These are phyloP conservation scores for Galerina marginata DNA, from an alignment of 768 basidiomycete genomes.

Conservation along the genomic window DNA sequence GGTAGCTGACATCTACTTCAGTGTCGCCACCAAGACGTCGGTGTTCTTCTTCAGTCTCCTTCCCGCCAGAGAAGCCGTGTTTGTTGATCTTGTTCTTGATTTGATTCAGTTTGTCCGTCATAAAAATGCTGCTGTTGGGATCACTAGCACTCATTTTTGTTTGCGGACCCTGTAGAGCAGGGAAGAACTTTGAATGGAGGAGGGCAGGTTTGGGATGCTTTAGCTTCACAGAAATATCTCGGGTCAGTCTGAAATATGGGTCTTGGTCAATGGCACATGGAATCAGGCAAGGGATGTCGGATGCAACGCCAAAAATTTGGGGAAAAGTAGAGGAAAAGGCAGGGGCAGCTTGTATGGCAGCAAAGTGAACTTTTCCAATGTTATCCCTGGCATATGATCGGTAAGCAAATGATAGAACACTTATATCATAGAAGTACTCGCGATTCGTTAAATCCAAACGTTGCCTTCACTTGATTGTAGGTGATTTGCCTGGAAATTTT, in stretches of 20 bases:
- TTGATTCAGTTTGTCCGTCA: slow-evolving; percentile 90
- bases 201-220: slow-evolving; percentile 95
- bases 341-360: slow-evolving; percentile 92
- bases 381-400: slow-evolving; percentile 75
- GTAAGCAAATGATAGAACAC: background rate
- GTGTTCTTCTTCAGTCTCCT: slow-evolving; percentile 96
- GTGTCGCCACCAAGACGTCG: slow-evolving; percentile 85
- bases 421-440: slow-evolving; percentile 45
- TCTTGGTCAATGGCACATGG: slow-evolving; percentile 99
- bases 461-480: slow-evolving; percentile 90
- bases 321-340: slow-evolving; percentile 99
- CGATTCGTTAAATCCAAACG: slow-evolving; percentile 98
- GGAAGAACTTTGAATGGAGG: slow-evolving; percentile 97
- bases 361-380: slow-evolving; percentile 97
- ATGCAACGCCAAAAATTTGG: slow-evolving; percentile 87
- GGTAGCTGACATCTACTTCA: slow-evolving; percentile 95
- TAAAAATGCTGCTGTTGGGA: slow-evolving; percentile 91
- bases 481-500: slow-evolving; percentile 93
- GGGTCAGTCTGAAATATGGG: slow-evolving; percentile 96
- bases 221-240: slow-evolving; percentile 92
- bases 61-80: slow-evolving; percentile 95
- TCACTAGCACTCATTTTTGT: slow-evolving; percentile 99
- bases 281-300: slow-evolving; percentile 90
- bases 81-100: slow-evolving; percentile 98
- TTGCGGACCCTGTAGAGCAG: slow-evolving; percentile 95